These are phyloP conservation scores for Grigorovia yakushimaensis DNA, from an alignment of 805 yeast species.

Conservation along the genomic window DNA sequence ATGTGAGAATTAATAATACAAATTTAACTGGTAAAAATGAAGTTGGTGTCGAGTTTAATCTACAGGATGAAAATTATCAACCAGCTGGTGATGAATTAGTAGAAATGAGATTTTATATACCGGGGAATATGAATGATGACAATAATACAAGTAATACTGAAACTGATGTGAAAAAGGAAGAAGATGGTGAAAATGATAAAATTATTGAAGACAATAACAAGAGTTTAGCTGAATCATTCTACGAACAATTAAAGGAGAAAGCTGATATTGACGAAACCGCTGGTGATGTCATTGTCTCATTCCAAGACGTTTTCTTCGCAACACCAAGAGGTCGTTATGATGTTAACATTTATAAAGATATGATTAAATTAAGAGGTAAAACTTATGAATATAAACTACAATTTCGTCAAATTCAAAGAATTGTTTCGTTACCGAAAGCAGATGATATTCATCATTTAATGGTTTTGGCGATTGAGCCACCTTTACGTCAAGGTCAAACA, in stretches of 20 bases:
- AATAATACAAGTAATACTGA: slow-evolving; percentile 21
- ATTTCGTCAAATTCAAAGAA: slow-evolving; percentile 79
- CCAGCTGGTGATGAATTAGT: slow-evolving; percentile 92
- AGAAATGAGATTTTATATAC: slow-evolving; percentile 86
- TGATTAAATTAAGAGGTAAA: slow-evolving; percentile 89
- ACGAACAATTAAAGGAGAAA: slow-evolving; percentile 81
- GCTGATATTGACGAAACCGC: slow-evolving; percentile 92
- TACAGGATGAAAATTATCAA: slow-evolving; percentile 43
- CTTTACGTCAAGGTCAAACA: slow-evolving; percentile 96
- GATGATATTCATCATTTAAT: slow-evolving; percentile 86
- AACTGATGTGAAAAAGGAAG: slow-evolving; percentile 3
- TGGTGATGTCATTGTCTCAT: slow-evolving; percentile 91
- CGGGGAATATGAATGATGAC: slow-evolving; percentile 56
- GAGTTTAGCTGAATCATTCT: slow-evolving; percentile 74
- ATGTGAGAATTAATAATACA: slow-evolving; percentile 66
- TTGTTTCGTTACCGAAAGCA: slow-evolving; percentile 86
- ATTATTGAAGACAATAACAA: slow-evolving; percentile 27
- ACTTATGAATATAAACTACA: slow-evolving; percentile 95
- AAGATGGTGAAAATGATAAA: slow-evolving; percentile 18
- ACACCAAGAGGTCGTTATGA: slow-evolving; percentile 99
- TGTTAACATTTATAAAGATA: slow-evolving; percentile 81
- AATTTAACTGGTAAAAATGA: slow-evolving; percentile 88
- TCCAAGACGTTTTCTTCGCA: slow-evolving; percentile 79
- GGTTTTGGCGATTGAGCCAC: slow-evolving; percentile 90
- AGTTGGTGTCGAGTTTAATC: slow-evolving; percentile 78